Evolutionary conservation across 306 rosid species (phyloP).

Genomic region (Fragaria vesca): DNA sequence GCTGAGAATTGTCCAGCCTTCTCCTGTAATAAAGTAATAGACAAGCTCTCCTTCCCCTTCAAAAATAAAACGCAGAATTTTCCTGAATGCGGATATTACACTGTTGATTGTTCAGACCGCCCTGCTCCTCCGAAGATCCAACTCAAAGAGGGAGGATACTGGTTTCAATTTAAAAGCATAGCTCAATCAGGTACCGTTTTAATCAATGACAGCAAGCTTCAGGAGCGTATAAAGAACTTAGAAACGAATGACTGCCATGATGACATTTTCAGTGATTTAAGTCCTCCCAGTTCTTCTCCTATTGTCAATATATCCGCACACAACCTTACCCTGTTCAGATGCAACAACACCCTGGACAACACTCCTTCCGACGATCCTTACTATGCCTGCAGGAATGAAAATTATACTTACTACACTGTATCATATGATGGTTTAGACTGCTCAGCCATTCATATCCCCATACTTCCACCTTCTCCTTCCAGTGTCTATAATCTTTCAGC

Average conservation of each 20-base stretch:
- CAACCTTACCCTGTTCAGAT: not conserved
- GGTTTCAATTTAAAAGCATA: not conserved
- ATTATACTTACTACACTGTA: not conserved
- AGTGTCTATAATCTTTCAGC: accelerated
- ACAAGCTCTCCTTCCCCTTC: not conserved
- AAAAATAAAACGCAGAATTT: accelerated
- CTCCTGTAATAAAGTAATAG: accelerated
- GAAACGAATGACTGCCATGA: accelerated
- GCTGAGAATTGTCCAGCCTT: slow-evolving; percentile 10
- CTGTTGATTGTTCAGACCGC: accelerated
- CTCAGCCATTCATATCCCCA: not conserved
- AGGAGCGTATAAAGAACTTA: not conserved
- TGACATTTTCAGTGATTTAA: not conserved
- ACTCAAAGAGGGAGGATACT: slow-evolving; percentile 2
- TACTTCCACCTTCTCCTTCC: accelerated
- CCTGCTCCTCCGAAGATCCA: accelerated
- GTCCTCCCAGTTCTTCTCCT: not conserved
- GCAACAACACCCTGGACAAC: not conserved
- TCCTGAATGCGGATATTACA: not conserved
- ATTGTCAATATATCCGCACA: accelerated
- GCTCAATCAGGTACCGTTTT: accelerated
- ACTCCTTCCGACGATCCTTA: accelerated
- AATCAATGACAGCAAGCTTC: accelerated
- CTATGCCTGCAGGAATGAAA: accelerated
- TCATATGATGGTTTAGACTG: not conserved